Base-by-base conservation (phyloP, 75 land plant species). In the Larix kaempferi region DNA sequence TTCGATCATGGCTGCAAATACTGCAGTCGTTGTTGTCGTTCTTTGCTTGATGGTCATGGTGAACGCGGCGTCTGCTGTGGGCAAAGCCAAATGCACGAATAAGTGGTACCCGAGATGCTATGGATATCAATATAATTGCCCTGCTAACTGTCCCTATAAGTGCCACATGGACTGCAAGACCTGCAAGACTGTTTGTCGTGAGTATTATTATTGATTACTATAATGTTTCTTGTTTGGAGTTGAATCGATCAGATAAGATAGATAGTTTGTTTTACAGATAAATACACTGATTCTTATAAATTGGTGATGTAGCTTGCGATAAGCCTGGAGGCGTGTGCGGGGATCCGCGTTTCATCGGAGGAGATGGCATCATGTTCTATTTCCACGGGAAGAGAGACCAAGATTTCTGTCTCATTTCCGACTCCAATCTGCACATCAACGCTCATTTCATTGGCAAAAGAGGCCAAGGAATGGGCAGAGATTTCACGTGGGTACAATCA, bases 351-450 rank as follows among this genome's bases (percentile, higher is more conserved):
- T 84, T 84, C 80, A 74, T 84, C 7, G 86, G 84, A 14, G 86
- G 80, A n/a, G 86, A 81, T 61, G 86, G 86, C 41, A 74, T 71
- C 23, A 75, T 71, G 60, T 84, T 84, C 84, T 84, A 80, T 59
- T 84, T 84, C 79, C 86, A 81, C 64, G 92, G 95, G 76, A 74
- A 88, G 27, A 89, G 86, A 4, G 80, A 79, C 72, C 84, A 87
- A 0, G 85, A 92, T 5, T 82, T 88, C 23, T 88, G 87, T 52
- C 81, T 92, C 15, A 81, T 82, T 77, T 49, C 91, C 39, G 83
- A 84, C 23, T 81, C 87, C 49, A 73, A 76, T 12, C 79, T 84
- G 49, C 86, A 84, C 86, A 84, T 84, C 67, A 84, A 84, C 75
- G 86, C 69, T 59, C 86, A 84, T 39, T 84, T 84, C 79, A 84